Base-by-base conservation (phyloP, 352 stramenopile genomes). In the Pilasporangium apinafurcum region DNA sequence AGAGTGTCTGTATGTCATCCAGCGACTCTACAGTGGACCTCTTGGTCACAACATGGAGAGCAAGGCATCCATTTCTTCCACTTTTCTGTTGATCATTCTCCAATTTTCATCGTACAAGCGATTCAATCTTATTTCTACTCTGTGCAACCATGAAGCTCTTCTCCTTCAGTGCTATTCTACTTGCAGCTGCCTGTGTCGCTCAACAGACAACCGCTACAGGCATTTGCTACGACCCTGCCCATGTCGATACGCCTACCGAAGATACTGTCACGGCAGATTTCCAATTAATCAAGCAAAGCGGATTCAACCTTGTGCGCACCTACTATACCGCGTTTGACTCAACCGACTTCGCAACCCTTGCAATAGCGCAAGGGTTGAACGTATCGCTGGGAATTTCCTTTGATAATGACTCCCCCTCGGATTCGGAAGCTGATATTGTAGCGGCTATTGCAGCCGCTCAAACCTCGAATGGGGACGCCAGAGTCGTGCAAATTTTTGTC, bases 401-500 rank as follows among this genome's bases (percentile, higher is more conserved):
- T 58, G 43, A 65, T 31, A 70, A 70, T 49, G 37, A 62, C 21
- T 24, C 59, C 48, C 44, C 54, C 17, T 58, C 24, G 4, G 56
- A 48, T 39, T 64, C 58, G 24, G 58, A 66, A 37, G 44, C 50
- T 18, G 55, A 73, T 52, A 51, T 77, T 21, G 53, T 48, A 14
- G 65, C 59, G 2, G 65, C 65, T 28, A 56, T 73, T 43, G 55
- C 48, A 21, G 65, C 62, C 6, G 43, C 41, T 2, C 29, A 49
- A n/a, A 56, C 59, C 37, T 57, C 56, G 35, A 58, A 70, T 36
- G 48, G 48, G 36, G 50, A 53, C 24, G 52, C 49, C 20, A 66
- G 48, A 25, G 58, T 83, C 43, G 36, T 69, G 36, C 55, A 70
- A 48, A 73, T 83, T 50, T 75, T 80, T 32, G 69, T 83, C 22